phyloP scores from a whole-genome alignment of 2,329 filamentous ascomycete genomes.

The Aspergillus ochraceoroseus region DNA sequence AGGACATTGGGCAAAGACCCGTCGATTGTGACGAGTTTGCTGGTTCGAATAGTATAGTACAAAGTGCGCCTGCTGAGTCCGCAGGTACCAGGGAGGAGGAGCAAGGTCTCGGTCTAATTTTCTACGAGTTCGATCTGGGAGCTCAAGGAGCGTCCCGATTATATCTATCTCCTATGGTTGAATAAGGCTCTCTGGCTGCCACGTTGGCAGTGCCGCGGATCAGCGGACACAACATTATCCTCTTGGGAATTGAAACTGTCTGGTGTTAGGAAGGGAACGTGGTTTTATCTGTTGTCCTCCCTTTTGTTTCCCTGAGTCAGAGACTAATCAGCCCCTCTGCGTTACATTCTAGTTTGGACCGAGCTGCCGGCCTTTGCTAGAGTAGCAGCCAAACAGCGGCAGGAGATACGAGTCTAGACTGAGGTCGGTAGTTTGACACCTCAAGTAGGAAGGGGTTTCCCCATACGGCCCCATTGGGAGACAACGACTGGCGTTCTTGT shows the following conservation, averaged over 20 bases:
- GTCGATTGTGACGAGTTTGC: no score
- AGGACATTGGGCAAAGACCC: no score
- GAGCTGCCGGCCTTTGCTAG: constrained; percentile 5
- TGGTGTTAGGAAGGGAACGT: constrained; percentile 9
- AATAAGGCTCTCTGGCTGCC: constrained; percentile 5
- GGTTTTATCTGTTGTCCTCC: constrained; percentile 1
- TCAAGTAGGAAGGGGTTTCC: neutral
- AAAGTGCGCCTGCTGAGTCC: no score
- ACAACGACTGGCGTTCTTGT: no score
- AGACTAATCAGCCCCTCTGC: neutral
- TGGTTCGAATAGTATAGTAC: no score
- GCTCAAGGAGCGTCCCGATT: neutral
- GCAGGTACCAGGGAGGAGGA: no score
- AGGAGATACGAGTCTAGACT: constrained; percentile 7
- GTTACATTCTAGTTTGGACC: constrained; percentile 13
- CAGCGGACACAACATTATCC: neutral
- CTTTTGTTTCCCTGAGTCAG: constrained; percentile 3
- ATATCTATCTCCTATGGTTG: constrained; percentile 3
- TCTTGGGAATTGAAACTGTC: neutral
- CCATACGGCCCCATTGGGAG: neutral
- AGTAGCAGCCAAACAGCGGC: constrained; percentile 12
- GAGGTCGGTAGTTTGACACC: neutral
- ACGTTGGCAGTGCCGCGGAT: constrained; percentile 8
- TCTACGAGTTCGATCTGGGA: constrained; percentile 1
- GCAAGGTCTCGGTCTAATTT: neutral